Percentiles rank a stretch among this genome's conserved stretches.
phyloP scores from a whole-genome alignment of 257 asterid genomes.

The Gentiana dahurica region DNA sequence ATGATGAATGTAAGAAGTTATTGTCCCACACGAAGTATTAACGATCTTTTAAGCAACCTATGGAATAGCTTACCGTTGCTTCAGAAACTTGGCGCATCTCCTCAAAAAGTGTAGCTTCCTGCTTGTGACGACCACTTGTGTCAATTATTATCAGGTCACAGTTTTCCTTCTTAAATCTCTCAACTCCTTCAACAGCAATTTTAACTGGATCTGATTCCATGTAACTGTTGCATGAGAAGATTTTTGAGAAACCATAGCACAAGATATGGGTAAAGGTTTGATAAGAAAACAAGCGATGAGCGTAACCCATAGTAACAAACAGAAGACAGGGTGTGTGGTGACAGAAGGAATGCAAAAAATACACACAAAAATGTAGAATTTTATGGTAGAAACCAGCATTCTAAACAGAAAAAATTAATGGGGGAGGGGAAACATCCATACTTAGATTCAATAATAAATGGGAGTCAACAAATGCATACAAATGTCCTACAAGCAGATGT shows the following conservation, averaged over 20 bases:
- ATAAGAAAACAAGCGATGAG: no score
- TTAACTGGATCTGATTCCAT: conserved; percentile 97
- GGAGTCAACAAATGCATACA: no score
- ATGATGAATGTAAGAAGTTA: conserved; percentile 3
- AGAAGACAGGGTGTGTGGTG: no score
- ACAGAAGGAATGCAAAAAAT: no score
- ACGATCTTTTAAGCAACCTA: neutral
- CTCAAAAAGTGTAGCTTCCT: conserved; percentile 90
- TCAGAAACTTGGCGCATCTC: conserved; percentile 99
- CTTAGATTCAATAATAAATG: no score
- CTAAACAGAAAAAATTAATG: no score
- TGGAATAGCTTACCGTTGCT: conserved; percentile 49
- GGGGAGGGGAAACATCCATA: no score
- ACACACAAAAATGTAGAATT: no score
- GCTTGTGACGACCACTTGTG: conserved; percentile 99
- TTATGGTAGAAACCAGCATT: no score
- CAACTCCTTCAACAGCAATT: conserved; percentile 94
- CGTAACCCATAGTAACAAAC: no score
- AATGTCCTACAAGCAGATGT: no score
- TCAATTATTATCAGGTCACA: conserved; percentile 94
- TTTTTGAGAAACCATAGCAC: conserved; percentile 4
- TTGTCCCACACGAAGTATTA: neutral
- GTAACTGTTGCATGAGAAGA: conserved; percentile 51
- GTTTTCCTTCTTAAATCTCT: conserved; percentile 79
- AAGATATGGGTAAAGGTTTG: no score